Percentiles rank a stretch among this genome's conserved stretches.
Evolutionary conservation across 2,329 filamentous ascomycete species (phyloP).

Genomic region (Myriosclerotinia curreyana): DNA sequence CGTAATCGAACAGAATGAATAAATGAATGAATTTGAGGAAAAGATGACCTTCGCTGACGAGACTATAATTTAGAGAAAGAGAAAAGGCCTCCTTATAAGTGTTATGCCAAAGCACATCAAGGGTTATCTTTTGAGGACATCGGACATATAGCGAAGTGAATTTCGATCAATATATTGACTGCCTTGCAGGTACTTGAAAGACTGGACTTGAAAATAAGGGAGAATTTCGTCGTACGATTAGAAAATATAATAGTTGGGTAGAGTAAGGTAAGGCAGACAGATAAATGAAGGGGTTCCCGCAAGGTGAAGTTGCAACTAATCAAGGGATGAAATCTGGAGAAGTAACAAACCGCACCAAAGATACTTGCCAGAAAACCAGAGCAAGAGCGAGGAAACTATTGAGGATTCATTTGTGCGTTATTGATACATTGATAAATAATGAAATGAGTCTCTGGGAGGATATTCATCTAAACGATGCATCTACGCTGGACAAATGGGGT

Average conservation of each 20-base stretch:
- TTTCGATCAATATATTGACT: constrained; percentile 20
- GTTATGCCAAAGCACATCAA: background rate
- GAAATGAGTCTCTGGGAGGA: background rate
- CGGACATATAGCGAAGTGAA: background rate
- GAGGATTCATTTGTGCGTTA: background rate
- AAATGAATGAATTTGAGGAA: constrained; percentile 11
- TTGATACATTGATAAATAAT: background rate
- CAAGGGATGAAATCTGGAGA: background rate
- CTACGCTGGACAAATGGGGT: background rate
- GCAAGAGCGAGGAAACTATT: background rate
- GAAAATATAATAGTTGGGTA: background rate
- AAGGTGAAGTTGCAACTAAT: background rate
- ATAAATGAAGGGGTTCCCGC: background rate
- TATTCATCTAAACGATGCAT: too few species aligned
- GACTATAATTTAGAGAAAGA: background rate
- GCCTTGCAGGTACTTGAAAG: constrained; percentile 23
- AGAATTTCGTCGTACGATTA: background rate
- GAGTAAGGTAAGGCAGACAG: background rate
- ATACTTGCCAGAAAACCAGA: background rate
- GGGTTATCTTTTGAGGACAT: background rate
- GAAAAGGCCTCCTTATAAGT: background rate
- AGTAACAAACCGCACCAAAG: background rate
- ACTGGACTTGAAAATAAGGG: background rate
- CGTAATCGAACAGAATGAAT: background rate
- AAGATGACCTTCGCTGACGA: background rate